Evolutionary conservation across 2,329 filamentous ascomycete genomes (phyloP), one percentile per base, ranked within the genome.

Genomic region (Dactylellina cionopaga): DNA sequence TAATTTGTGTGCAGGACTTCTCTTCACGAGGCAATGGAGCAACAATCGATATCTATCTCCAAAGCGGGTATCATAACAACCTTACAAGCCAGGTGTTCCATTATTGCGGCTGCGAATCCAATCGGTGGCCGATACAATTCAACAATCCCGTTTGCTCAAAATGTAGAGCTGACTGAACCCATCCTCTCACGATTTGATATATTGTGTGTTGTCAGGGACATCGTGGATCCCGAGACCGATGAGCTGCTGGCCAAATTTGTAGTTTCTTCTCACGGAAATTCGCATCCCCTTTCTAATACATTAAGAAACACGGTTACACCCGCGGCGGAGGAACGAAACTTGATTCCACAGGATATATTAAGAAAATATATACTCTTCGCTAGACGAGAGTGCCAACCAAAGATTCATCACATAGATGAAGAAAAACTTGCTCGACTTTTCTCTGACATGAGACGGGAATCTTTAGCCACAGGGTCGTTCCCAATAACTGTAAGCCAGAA

Each of bases 21-120:
- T 5, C 99, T 99, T 77, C 95, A 99, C 85, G 95, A 99, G 84
- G 95, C 95, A 71, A 99, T 99, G 95, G 95, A 99, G 81, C 95
- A 99, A 81, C 95, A 99, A 82, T 99, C 95, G 1, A 99, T 99
- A 76, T 98, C 94, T 73, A 99, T 99, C 79, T 96, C 92, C 75
- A 99, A 99, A 80, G 95, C 95, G 0, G 95, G 95, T 81, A 99
- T 99, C 73, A 95, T 99, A 43, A 99, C 95, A 0, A 98, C 95
- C 0, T 85, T 99, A 0, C 94, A 99, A 80, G 95, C 95, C 43
- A 90, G 95, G 37, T 99, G 95, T 80, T 92, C 93, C 59, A 96
- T 99, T 76, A 92, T 99, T 75, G 95, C 95, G 13, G 95, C 95
- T 1, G 95, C 95, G 77, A 99, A 99, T 81, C 95, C 95, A 0